Percentiles rank a stretch among this genome's conserved stretches.
phyloP scores from a whole-genome alignment of 2,329 filamentous ascomycete species.

The Corniculantispora saksenae region DNA sequence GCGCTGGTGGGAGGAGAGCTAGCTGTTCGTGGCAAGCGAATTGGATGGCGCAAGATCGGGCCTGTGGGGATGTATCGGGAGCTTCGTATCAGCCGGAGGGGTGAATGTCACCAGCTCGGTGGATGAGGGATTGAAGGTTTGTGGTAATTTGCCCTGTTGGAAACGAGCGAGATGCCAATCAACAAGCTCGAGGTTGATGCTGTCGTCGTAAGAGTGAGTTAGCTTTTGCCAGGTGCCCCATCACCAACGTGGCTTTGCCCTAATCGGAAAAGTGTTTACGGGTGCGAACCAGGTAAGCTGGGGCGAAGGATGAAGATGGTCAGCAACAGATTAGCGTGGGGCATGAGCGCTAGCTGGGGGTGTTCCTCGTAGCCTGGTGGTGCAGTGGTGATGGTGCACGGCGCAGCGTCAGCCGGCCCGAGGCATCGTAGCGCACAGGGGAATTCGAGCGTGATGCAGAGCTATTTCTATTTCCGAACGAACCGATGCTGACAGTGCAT shows the following conservation, averaged over 20 bases:
- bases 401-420: conserved; percentile 8
- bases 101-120: too few species aligned
- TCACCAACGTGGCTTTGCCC: background rate
- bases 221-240: too few species aligned
- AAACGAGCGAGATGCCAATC: too few species aligned
- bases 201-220: too few species aligned
- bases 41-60: conserved; percentile 14
- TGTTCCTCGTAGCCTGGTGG: background rate
- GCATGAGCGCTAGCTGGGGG: background rate
- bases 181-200: too few species aligned
- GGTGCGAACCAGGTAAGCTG: background rate
- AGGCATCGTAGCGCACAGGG: background rate
- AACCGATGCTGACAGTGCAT: background rate
- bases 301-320: conserved; percentile 12
- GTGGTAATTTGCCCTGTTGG: too few species aligned
- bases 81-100: conserved; percentile 7
- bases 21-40: conserved; percentile 4
- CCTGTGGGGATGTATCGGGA: conserved; percentile 9
- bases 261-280: background rate
- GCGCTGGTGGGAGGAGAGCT: conserved; percentile 2
- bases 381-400: background rate
- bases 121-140: too few species aligned
- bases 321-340: conserved; percentile 13
- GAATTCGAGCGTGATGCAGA: too few species aligned
- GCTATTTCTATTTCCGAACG: background rate